These are phyloP conservation scores for Colletotrichum sp. DNA, from an alignment of 2,329 filamentous ascomycete species.

Conservation along the genomic window DNA sequence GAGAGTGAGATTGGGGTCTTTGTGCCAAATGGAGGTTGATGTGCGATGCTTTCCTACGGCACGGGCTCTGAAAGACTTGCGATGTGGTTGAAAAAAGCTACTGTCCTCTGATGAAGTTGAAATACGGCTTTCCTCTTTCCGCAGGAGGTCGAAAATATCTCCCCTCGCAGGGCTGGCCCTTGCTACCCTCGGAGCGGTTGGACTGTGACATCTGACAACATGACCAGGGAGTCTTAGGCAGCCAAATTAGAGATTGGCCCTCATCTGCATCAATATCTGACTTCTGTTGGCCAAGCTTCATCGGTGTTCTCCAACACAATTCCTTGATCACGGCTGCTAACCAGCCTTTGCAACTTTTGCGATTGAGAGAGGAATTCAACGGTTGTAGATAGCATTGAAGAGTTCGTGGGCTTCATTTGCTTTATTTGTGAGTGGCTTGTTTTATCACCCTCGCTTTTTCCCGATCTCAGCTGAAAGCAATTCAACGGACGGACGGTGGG, in stretches of 20 bases:
- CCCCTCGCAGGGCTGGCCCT: neutral
- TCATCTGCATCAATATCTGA: fast-evolving
- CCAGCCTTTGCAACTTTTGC: fast-evolving
- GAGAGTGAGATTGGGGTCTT: neutral
- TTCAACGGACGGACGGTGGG: fast-evolving
- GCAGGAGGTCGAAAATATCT: neutral
- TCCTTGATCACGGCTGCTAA: fast-evolving
- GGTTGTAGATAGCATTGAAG: neutral
- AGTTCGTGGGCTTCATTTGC: fast-evolving
- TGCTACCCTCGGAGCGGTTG: neutral
- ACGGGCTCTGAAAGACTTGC: neutral
- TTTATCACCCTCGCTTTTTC: neutral
- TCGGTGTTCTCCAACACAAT: fast-evolving
- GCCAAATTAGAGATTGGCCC: neutral
- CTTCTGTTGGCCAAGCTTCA: fast-evolving
- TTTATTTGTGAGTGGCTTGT: fast-evolving
- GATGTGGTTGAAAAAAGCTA: neutral
- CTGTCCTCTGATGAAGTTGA: neutral
- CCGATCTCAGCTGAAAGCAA: fast-evolving
- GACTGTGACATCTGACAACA: neutral
- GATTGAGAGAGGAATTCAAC: fast-evolving
- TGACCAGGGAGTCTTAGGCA: neutral
- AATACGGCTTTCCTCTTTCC: neutral
- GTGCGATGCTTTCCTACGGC: neutral
- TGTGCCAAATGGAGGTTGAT: neutral